Evolutionary conservation across 1,284 basidiomycete genomes (phyloP).

Genomic region (Cerioporus squamosus): DNA sequence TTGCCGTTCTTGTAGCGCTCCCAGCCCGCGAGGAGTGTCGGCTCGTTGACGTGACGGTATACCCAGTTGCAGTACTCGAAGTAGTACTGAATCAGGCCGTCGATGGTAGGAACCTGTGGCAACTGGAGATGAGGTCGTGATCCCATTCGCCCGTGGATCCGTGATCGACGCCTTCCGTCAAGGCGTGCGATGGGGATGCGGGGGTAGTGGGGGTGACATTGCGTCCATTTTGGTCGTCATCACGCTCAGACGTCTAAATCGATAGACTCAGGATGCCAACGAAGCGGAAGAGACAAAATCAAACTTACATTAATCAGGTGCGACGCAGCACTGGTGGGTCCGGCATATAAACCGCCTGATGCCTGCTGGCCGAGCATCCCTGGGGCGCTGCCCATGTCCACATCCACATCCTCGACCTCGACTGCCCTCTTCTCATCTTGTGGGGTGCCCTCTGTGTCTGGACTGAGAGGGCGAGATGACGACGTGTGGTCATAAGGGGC

Average conservation of each 20-base stretch:
- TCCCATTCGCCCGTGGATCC: conserved; percentile 45
- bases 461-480: conserved; percentile 9
- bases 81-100: conserved; percentile 73
- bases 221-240: conserved; percentile 44
- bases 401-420: conserved; percentile 17
- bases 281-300: conserved; percentile 6
- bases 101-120: conserved; percentile 67
- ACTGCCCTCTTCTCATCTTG: conserved; percentile 42
- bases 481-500: conserved; percentile 5
- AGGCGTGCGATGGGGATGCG: conserved; percentile 27
- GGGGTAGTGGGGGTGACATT: conserved; percentile 10
- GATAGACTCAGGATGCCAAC: conserved; percentile 2
- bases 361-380: conserved; percentile 68
- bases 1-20: conserved; percentile 68
- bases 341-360: conserved; percentile 71
- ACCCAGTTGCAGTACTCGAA: conserved; percentile 87
- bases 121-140: conserved; percentile 72
- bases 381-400: conserved; percentile 43
- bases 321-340: conserved; percentile 71
- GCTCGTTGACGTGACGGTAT: conserved; percentile 73
- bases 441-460: conserved; percentile 12
- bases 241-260: conserved; percentile 30
- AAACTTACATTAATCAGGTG: conserved; percentile 63
- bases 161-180: conserved; percentile 23
- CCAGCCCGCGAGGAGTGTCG: conserved; percentile 67